These are phyloP conservation scores for Cyberlindnera samutprakarnensis DNA, from an alignment of 805 yeast genomes.

Conservation along the genomic window DNA sequence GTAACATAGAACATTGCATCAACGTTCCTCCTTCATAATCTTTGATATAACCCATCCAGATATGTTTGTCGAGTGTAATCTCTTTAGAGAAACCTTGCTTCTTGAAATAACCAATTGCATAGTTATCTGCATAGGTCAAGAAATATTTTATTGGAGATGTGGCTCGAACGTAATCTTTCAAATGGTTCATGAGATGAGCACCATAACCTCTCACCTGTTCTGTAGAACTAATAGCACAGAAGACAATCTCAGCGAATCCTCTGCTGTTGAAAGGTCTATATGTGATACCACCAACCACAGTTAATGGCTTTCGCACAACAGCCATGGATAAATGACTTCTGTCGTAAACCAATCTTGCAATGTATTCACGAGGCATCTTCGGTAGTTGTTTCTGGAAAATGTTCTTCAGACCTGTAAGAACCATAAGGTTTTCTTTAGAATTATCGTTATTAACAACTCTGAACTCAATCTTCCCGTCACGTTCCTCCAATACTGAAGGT, in stretches of 20 bases:
- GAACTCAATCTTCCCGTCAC: constrained; percentile 88
- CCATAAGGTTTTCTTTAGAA: constrained; percentile 78
- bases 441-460: constrained; percentile 96
- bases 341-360: constrained; percentile 90
- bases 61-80: constrained; percentile 71
- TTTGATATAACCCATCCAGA: constrained; percentile 98
- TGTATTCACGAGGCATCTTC: constrained; percentile 97
- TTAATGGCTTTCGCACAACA: constrained; percentile 84
- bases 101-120: constrained; percentile 97
- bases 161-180: constrained; percentile 88
- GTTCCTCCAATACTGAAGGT: constrained; percentile 90
- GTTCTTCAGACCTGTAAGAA: constrained; percentile 89
- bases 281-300: constrained; percentile 97
- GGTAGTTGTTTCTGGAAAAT: constrained; percentile 97
- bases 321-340: constrained; percentile 94
- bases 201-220: constrained; percentile 99
- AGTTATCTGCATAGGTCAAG: constrained; percentile 94
- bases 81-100: constrained; percentile 98
- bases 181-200: constrained; percentile 96
- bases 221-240: constrained; percentile 94
- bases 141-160: constrained; percentile 83
- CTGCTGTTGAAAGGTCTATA: constrained; percentile 88
- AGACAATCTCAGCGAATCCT: constrained; percentile 95
- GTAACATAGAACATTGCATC: constrained; percentile 95
- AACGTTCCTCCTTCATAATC: constrained; percentile 98